A percentile compares a stretch with the other conserved stretches of the same genome.
phyloP scores from a whole-genome alignment of 2,329 filamentous ascomycete genomes.

The Lachnellula cervina region DNA sequence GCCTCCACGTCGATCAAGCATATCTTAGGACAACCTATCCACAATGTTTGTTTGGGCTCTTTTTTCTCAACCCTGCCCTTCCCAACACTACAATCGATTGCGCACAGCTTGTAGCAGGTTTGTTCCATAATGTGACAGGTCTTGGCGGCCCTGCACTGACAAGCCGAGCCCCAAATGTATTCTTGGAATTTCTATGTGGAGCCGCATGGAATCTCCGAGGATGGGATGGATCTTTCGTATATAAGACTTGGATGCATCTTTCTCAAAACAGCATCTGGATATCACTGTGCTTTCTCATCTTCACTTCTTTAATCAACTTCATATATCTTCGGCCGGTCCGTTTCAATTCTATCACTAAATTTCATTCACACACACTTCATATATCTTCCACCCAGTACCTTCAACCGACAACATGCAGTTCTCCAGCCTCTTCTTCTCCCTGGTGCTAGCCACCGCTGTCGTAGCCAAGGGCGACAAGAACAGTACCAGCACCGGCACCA shows the following conservation, averaged over 20 bases:
- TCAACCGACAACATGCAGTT: conserved; percentile 24
- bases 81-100: not conserved
- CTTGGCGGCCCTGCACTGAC: conserved; percentile 4
- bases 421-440: conserved; percentile 20
- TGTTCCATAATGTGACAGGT: conserved; percentile 13
- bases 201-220: not conserved
- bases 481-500: conserved; percentile 17
- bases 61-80: not conserved
- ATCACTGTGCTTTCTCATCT: conserved; percentile 11
- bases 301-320: conserved; percentile 13
- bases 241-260: conserved; percentile 4
- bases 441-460: conserved; percentile 20
- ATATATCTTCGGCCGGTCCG: conserved; percentile 23
- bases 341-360: conserved; percentile 12
- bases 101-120: conserved; percentile 6
- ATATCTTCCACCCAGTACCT: conserved; percentile 9
- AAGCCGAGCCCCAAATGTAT: not conserved
- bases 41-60: not conserved
- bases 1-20: conserved; percentile 2
- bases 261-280: conserved; percentile 14
- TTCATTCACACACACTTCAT: conserved; percentile 3
- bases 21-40: not conserved
- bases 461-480: conserved; percentile 30
- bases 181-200: conserved; percentile 3
- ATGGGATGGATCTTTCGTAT: not conserved